Evolutionary conservation across 2,329 filamentous ascomycete species (phyloP).

Genomic region (Botrytis squamosa): DNA sequence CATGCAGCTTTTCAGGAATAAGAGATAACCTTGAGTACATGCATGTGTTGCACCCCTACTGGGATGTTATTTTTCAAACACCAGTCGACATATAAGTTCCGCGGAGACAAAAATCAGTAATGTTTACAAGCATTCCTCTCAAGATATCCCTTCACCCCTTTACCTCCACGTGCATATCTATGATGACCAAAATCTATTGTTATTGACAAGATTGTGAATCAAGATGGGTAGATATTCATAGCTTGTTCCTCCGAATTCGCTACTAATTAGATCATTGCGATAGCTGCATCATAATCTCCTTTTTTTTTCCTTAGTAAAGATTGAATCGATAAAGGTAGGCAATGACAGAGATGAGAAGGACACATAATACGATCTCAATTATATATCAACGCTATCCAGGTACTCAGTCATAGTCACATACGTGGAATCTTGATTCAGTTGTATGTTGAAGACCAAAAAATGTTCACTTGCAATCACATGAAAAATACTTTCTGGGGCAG

Average conservation of each 20-base stretch:
- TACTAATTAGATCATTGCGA: background rate
- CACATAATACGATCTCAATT: no score
- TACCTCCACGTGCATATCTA: no score
- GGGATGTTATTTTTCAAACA: accelerated
- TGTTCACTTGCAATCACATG: background rate
- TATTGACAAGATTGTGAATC: no score
- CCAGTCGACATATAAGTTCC: background rate
- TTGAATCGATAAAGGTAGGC: background rate
- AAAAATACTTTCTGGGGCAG: background rate
- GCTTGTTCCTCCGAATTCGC: no score
- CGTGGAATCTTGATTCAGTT: background rate
- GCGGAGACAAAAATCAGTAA: background rate
- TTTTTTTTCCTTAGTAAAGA: background rate
- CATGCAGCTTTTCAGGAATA: background rate
- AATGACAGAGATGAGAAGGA: background rate
- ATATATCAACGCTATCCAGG: background rate
- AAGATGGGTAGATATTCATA: no score
- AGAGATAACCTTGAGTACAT: background rate
- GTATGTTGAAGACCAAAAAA: background rate
- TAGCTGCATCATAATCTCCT: background rate
- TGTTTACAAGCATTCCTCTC: background rate
- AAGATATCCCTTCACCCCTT: no score
- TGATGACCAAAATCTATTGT: no score
- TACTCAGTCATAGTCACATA: background rate
- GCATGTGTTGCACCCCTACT: background rate